These are phyloP conservation scores for Fusarium sambucinum DNA, from an alignment of 2,329 filamentous ascomycete genomes.

Conservation along the genomic window DNA sequence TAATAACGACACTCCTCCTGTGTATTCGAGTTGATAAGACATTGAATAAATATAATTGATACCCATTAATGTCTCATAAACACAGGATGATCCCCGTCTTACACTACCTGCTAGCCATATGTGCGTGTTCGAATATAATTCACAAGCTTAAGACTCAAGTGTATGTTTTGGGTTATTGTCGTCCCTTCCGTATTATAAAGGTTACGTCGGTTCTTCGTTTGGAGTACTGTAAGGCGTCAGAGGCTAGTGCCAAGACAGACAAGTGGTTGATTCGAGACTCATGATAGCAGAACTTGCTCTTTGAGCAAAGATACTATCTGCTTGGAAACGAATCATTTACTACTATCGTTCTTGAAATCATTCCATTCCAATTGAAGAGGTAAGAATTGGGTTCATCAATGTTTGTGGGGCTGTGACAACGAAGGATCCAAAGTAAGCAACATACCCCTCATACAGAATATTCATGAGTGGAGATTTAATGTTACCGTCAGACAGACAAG, in stretches of 20 bases:
- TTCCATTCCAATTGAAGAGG: neutral
- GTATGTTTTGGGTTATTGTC: fast-evolving
- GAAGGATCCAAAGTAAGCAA: neutral
- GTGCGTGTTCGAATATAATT: neutral
- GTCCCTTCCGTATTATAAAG: no score
- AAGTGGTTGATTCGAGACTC: no score
- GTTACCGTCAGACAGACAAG: neutral
- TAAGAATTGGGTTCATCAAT: neutral
- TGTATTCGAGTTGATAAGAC: neutral
- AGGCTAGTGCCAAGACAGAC: no score
- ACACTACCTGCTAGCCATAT: neutral
- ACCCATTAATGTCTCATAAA: no score
- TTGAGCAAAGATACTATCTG: neutral
- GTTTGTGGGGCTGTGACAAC: neutral
- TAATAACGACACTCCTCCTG: neutral
- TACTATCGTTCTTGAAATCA: no score
- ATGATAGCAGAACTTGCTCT: neutral
- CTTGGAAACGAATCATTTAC: no score
- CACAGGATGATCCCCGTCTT: neutral
- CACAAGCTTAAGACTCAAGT: no score
- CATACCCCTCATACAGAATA: neutral
- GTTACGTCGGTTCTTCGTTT: no score
- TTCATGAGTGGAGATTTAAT: neutral
- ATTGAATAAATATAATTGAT: neutral
- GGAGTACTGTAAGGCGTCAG: no score